A percentile compares a stretch with the other conserved stretches of the same genome.
phyloP scores from a whole-genome alignment of 2,329 filamentous ascomycete genomes.

The Lachnellula hyalina region DNA sequence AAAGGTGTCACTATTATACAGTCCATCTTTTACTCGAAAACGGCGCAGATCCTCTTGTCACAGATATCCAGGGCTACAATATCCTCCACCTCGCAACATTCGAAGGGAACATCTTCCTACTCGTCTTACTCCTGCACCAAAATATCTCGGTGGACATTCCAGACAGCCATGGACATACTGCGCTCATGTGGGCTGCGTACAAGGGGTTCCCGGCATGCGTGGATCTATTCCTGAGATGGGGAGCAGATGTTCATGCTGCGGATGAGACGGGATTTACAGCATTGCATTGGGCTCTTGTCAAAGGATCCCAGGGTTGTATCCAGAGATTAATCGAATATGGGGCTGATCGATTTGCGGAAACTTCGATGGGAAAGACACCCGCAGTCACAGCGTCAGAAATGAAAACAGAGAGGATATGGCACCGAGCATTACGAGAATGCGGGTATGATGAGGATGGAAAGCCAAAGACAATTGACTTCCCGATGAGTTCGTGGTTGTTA shows the following conservation, averaged over 20 bases:
- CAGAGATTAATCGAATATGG: conserved; percentile 95
- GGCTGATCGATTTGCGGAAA: conserved; percentile 86
- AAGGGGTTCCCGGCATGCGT: conserved; percentile 93
- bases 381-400: conserved; percentile 82
- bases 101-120: conserved; percentile 87
- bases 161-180: conserved; percentile 87
- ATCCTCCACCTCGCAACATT: conserved; percentile 95
- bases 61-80: conserved; percentile 95
- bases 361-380: conserved; percentile 85
- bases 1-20: conserved; percentile 93
- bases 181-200: conserved; percentile 98
- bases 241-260: conserved; percentile 82
- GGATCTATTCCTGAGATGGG: conserved; percentile 89
- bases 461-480: conserved; percentile 63
- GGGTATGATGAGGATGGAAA: conserved; percentile 79
- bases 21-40: conserved; percentile 87
- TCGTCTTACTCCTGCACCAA: conserved; percentile 87
- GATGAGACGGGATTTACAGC: conserved; percentile 94
- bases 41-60: conserved; percentile 87
- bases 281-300: conserved; percentile 93
- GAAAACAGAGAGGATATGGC: conserved; percentile 78
- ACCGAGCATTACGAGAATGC: conserved; percentile 73
- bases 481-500: conserved; percentile 64
- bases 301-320: conserved; percentile 82
- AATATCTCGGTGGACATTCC: conserved; percentile 90